Evolutionary conservation across 1,284 basidiomycete genomes (phyloP), one percentile per base, ranked within the genome.

Genomic region (Ceratobasidium sp.): DNA sequence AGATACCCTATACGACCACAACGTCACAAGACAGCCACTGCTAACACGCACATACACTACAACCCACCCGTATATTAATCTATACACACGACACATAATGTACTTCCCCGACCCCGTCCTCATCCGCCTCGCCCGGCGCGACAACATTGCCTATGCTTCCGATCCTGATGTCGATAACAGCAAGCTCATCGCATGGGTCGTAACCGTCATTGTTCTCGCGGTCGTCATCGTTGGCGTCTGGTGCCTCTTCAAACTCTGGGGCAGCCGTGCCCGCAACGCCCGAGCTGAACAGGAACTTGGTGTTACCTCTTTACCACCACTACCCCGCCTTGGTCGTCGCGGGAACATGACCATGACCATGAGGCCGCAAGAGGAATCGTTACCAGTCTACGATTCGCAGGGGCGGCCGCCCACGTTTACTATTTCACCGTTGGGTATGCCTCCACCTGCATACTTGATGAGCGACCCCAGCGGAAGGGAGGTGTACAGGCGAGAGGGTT

Each of bases 201-300:
- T 52, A 49, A n/a, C 47, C 46, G 30, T 64, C 62, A 46, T 64
- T 26, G 41, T 64, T 46, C 46, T 35, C 28, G 62, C 62, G 26
- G 46, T 64, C 5, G 26, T 64, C 62, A 38, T 52, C 62, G 46
- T 64, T n/a, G 62, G 23, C 47, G 23, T 64, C 62, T 64, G 62
- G 62, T 64, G 62, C 47, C 16, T n/a, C 13, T 49, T 64, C 47
- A 64, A 64, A 64, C 11, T 64, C 47, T 64, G 62, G 62, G 62
- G 62, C 46, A 50, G 43, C 47, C 62, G 62, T 30, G 62, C 46
- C n/a, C 62, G 62, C 18, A 52, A 64, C 32, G 46, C 49, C 11
- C 49, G 49, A 13, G 62, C 62, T 6, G 62, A 64, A 26, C 62
- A 64, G 21, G 62, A 64, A n/a, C 32, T 64, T 14, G 62, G 62